Base-by-base conservation (phyloP, 2,329 filamentous ascomycete species). In the Zalaria obscura region DNA sequence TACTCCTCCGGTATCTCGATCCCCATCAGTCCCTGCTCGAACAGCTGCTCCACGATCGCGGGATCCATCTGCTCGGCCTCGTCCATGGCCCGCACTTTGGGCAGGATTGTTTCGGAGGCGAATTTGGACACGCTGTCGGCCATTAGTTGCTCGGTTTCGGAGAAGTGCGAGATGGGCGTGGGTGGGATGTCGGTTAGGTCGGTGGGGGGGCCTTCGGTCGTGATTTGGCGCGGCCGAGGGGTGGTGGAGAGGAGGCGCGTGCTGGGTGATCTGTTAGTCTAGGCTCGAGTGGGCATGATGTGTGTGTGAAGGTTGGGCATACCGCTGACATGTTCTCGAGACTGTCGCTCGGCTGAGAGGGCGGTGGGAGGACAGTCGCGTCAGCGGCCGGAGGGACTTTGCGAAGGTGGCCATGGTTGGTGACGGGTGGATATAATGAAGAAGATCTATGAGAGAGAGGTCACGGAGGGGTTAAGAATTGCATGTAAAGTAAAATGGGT, bases 1-100 rank as follows among this genome's bases (percentile, higher is more conserved):
- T 81, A 98, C 63, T 95, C 88, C 64, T 98, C 91, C 10, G 91
- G 89, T 44, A 98, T 94, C 68, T 98, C 91, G 49, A 98, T 75
- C 47, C 87, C 83, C 91, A 98, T 98, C 39, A 98, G 70, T 0
- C 91, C 91, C 60, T 96, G 88, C 69, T 98, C 91, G 55, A 98
- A 98, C 40, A 94, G 75, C 65, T 91, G 83, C 68, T 94, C 87
- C 4, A 98, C 82, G 5, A 98, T 65, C 1, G 73, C 61, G 0
- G 85, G 79, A 61, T 96, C 91, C 91, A 98, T 96, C 44, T 73
- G 65, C 70, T 98, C 91, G 27, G 81, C 80, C 71, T 98, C 91
- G 61, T 98, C 91, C 91, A 98, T 98, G 11, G 93, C 88, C 44
- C 91, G 83, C 7, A 85, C 88, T 62, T 87, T 89, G 41, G 91